phyloP scores from a whole-genome alignment of 306 rosid species.

The Biancaea sappan region DNA sequence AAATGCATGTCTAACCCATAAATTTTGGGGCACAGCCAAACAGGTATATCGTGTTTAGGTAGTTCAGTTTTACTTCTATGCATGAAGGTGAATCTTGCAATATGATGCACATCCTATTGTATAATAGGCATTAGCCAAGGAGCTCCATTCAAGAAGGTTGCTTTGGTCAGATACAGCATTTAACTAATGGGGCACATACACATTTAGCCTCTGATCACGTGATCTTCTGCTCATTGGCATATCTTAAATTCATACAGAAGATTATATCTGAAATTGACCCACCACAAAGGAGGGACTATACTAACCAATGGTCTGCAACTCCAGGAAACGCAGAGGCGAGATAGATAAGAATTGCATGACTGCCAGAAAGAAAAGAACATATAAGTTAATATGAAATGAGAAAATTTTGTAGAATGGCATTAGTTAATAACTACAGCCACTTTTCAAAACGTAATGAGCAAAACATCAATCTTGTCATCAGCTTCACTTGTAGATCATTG shows the following conservation, averaged over 20 bases:
- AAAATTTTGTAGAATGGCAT: neutral
- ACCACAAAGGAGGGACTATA: slow-evolving; percentile 23
- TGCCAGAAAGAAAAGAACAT: slow-evolving; percentile 43
- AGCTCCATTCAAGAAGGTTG: neutral
- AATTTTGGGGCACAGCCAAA: neutral
- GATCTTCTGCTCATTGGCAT: neutral
- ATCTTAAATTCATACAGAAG: neutral
- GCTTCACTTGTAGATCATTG: neutral
- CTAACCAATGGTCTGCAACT: slow-evolving; percentile 81
- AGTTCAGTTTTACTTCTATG: slow-evolving; percentile 16
- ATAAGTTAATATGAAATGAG: neutral
- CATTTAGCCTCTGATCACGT: neutral
- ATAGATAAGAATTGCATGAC: slow-evolving; percentile 87
- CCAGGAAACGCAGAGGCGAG: slow-evolving; percentile 85
- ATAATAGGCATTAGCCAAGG: slow-evolving; percentile 5
- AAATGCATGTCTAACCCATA: neutral
- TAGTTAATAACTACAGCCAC: neutral
- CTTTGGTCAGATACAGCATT: neutral
- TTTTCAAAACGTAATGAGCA: neutral
- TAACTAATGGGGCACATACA: neutral
- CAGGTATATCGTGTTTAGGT: neutral
- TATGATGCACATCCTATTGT: neutral
- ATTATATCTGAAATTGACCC: neutral
- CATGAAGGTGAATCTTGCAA: neutral
- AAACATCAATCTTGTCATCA: neutral